A percentile compares a stretch with the other conserved stretches of the same genome.
Conservation (phyloP, 495 filamentous ascomycete species). For the Penicillium parvum region DNA sequence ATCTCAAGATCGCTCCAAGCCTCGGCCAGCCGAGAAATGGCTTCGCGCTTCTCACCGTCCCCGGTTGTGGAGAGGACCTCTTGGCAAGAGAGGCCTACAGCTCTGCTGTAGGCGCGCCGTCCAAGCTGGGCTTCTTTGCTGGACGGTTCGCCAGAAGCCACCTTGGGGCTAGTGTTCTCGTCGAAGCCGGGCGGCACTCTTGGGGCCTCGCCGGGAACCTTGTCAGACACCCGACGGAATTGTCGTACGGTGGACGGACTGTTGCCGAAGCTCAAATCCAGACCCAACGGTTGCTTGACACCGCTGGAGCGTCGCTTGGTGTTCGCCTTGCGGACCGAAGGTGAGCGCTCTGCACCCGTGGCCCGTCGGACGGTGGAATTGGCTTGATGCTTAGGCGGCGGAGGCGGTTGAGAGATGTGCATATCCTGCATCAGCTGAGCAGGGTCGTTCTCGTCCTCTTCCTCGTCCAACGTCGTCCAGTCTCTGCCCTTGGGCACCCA, state of each 20-base stretch:
- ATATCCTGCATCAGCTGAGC: slow-evolving; percentile 40
- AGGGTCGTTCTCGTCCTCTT: slow-evolving; percentile 31
- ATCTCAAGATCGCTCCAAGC: slow-evolving; percentile 81
- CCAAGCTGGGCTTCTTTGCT: slow-evolving; percentile 81
- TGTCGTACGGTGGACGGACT: slow-evolving; percentile 82
- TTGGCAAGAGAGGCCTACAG: slow-evolving; percentile 73
- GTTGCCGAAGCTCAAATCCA: slow-evolving; percentile 88
- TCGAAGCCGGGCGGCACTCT: slow-evolving; percentile 33
- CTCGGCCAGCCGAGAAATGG: slow-evolving; percentile 71
- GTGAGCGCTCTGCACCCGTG: slow-evolving; percentile 44
- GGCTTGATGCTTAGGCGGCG: slow-evolving; percentile 35
- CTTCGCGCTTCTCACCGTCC: slow-evolving; percentile 69
- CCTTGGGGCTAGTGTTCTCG: slow-evolving; percentile 44
- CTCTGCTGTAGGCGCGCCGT: slow-evolving; percentile 70
- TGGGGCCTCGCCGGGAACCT: slow-evolving; percentile 40
- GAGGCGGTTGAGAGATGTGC: slow-evolving; percentile 34
- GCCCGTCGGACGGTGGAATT: slow-evolving; percentile 51
- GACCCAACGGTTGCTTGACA: slow-evolving; percentile 70
- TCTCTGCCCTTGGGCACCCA: slow-evolving; percentile 37
- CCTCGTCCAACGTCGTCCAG: slow-evolving; percentile 30
- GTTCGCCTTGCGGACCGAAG: slow-evolving; percentile 40
- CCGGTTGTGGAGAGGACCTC: slow-evolving; percentile 78
- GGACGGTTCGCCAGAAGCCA: slow-evolving; percentile 24
- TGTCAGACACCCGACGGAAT: slow-evolving; percentile 81
- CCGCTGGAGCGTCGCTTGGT: slow-evolving; percentile 49